Evolutionary conservation across 345 rosid genomes (phyloP), one percentile per base, ranked within the genome.

Genomic region (Hibiscus trionum): DNA sequence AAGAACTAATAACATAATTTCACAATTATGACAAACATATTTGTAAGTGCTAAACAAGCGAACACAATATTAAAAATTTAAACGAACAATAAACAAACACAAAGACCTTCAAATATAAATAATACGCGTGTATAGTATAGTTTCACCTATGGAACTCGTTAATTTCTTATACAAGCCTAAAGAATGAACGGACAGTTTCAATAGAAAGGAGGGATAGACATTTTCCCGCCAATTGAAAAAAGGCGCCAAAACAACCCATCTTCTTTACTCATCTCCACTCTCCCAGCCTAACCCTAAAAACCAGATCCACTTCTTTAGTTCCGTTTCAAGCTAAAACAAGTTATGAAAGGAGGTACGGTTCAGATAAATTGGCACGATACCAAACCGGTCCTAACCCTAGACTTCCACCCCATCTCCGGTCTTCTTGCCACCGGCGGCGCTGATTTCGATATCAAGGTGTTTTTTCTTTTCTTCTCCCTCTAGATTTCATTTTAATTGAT

Each of bases 401-500:
- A 94, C 69, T 91, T 90, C 76, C 96, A 91, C 57, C 92, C 95
- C 1, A 69, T 81, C 66, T 87, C 96, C 69, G 91, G 95, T 47
- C 81, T 87, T 73, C 98, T 94, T 58, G 98, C 98, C 83, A 90
- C 96, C 77, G 97, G 93, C 79, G 98, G 98, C 72, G 96, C 98
- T 78, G 98, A 94, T 81, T 88, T 70, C 78, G 98, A 94, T 67
- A 84, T 94, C 85, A 94, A 94, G 93, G 98, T 90, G 11, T 14
- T 1, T 16, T 16, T 59, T 59, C 0, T 50, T 69, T 44, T 4
- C 24, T 7, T 68, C 21, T 49, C 52, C 11, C 11, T 42, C 46
- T 10, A 9, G 46, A 49, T 15, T 72, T 52, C 17, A 1, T 49
- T 61, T 49, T 56, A 14, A 3, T 56, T 17, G 50, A 19, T 37